Base-by-base conservation (phyloP, 805 yeast genomes). In the Ogataea minuta region DNA sequence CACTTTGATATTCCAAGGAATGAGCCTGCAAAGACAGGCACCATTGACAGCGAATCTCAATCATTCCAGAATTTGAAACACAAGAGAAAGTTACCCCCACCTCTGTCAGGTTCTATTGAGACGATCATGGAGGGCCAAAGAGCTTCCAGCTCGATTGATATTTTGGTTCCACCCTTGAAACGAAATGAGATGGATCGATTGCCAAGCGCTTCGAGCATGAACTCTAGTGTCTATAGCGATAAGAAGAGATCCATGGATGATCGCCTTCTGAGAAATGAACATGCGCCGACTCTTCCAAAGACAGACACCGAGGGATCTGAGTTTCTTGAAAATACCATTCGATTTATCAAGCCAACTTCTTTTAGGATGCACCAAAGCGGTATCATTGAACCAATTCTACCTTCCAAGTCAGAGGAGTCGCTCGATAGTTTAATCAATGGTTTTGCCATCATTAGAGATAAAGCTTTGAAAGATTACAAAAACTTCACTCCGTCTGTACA, bases 401-500 rank as follows among this genome's bases (percentile, higher is more conserved):
- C 62, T 7, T 55, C 62, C 2, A 50, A 58, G 41, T 56, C 63
- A 0, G 45, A 45, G 6, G 64, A 59, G 28, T 38, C 62, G 8
- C 23, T 52, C 7, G 62, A 56, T 6, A 34, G 36, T 8, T 31
- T 52, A 1, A 50, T 63, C 14, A 34, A 35, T 10, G 51, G 57
- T n/a, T 68, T 68, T 35, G 50, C 49, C 11, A 39, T 34, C 4
- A 45, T 54, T 4, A 57, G 68, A 39, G 59, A 62, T 2, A 41
- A 46, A 11, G 69, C 71, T 2, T 49, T 65, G 31, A 48, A 45
- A 13, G 71, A 68, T 42, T 64, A 62, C 39, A 53, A 57, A 33
- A 45, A 38, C 9, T 74, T 73, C 44, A 67, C 75, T 6, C 75
- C 81, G 0, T 63, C 56, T 5, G 58, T 76, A n/a, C 89, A 81